Evolutionary conservation across 371 early-diverging fungal species (phyloP).

Genomic region (Zychaea mexicana): DNA sequence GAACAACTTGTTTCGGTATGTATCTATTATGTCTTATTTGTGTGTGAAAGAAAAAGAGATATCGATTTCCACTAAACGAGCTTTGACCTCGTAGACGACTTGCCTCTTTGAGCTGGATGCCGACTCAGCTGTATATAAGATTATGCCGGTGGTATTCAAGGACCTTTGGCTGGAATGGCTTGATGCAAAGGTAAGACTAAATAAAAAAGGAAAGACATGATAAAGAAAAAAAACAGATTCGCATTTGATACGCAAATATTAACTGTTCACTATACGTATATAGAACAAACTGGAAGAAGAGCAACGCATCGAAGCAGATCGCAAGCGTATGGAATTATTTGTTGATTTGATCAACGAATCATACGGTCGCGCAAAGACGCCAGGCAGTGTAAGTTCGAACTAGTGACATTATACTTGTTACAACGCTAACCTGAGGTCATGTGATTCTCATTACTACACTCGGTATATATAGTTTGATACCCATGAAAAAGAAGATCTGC

Average conservation of each 20-base stretch:
- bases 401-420: too few species aligned
- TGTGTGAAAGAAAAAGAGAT: not conserved
- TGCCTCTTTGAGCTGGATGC: constrained; percentile 56
- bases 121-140: constrained; percentile 51
- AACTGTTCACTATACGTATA: not conserved
- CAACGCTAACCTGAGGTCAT: too few species aligned
- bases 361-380: not conserved
- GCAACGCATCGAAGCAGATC: constrained; percentile 23
- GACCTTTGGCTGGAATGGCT: constrained; percentile 70
- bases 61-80: too few species aligned
- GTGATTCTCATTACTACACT: not conserved
- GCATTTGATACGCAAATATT: too few species aligned
- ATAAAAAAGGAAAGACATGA: not conserved
- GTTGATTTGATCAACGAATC: constrained; percentile 26
- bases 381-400: constrained; percentile 17
- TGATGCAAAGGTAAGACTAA: constrained; percentile 42
- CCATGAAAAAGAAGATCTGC: not conserved
- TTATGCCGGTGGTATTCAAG: constrained; percentile 62
- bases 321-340: constrained; percentile 30
- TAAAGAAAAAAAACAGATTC: not conserved
- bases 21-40: not conserved
- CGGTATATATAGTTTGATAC: not conserved
- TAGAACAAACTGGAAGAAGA: constrained; percentile 30
- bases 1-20: constrained; percentile 62
- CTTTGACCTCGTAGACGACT: constrained; percentile 27